These are phyloP conservation scores for Aspergillus fischeri DNA, from an alignment of 2,329 filamentous ascomycete genomes.

Conservation along the genomic window DNA sequence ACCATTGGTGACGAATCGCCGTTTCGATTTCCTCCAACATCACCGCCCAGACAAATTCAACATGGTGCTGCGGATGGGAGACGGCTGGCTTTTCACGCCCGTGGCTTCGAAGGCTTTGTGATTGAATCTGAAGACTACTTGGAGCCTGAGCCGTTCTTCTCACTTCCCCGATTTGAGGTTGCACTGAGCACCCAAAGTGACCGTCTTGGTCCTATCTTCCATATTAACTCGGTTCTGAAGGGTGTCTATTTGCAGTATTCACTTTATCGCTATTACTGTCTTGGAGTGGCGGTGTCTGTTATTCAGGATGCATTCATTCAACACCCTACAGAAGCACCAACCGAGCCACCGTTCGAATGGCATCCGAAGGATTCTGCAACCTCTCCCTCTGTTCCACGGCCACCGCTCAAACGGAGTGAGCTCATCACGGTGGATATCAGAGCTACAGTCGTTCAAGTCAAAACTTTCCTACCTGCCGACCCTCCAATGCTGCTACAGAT, in stretches of 20 bases:
- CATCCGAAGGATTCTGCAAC: conserved; percentile 14
- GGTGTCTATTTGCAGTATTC: conserved; percentile 85
- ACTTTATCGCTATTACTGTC: conserved; percentile 85
- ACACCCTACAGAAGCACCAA: conserved; percentile 15
- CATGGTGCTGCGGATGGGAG: conserved; percentile 65
- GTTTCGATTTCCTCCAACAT: conserved; percentile 49
- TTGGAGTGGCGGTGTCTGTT: conserved; percentile 75
- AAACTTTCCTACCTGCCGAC: conserved; percentile 81
- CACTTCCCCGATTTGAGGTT: conserved; percentile 80
- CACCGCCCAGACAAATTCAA: conserved; percentile 42
- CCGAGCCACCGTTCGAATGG: conserved; percentile 5
- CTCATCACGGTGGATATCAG: conserved; percentile 79
- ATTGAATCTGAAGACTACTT: conserved; percentile 82
- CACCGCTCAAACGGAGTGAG: conserved; percentile 47
- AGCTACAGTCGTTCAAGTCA: conserved; percentile 76
- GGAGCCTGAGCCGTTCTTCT: conserved; percentile 81
- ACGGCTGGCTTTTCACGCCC: conserved; percentile 72
- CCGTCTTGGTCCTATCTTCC: conserved; percentile 79
- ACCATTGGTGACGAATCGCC: conserved; percentile 61
- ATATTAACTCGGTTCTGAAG: conserved; percentile 76
- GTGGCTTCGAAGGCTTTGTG: conserved; percentile 83
- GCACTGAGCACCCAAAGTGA: conserved; percentile 82
- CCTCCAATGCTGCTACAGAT: conserved; percentile 90
- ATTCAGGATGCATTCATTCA: conserved; percentile 63
- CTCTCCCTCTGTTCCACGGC: conserved; percentile 25